These are phyloP conservation scores for Calocybe cyanea DNA, from an alignment of 768 basidiomycete genomes.

Conservation along the genomic window DNA sequence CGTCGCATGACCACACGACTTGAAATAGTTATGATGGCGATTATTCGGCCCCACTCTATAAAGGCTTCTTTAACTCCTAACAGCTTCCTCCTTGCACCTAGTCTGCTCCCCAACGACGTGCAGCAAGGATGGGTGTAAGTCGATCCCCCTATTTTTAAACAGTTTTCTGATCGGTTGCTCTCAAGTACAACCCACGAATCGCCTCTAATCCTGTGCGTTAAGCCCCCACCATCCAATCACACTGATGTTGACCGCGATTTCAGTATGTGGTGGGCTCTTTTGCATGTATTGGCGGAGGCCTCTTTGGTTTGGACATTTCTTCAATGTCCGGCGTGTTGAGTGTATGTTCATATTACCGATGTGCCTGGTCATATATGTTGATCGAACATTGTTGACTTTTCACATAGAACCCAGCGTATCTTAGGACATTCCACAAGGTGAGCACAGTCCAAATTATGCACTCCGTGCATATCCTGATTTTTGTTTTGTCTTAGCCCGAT, in stretches of 20 bases:
- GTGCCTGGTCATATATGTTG: background rate
- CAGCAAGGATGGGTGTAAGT: slow-evolving; percentile 17
- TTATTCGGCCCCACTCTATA: slow-evolving; percentile 4
- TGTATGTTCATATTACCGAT: slow-evolving; percentile 26
- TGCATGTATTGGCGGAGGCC: slow-evolving; percentile 77
- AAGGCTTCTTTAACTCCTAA: background rate
- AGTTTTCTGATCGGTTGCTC: background rate
- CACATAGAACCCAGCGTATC: slow-evolving; percentile 37
- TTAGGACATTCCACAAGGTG: slow-evolving; percentile 32
- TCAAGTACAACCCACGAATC: slow-evolving; percentile 51
- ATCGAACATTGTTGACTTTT: background rate
- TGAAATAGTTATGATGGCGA: background rate
- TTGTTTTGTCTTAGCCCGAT: slow-evolving; percentile 31
- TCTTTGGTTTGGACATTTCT: slow-evolving; percentile 80
- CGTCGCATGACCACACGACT: slow-evolving; percentile 1
- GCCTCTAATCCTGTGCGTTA: slow-evolving; percentile 51
- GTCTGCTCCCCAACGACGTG: background rate
- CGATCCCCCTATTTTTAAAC: background rate
- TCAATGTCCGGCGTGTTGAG: slow-evolving; percentile 77
- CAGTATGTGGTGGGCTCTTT: slow-evolving; percentile 78
- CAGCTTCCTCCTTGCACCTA: background rate
- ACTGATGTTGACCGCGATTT: background rate
- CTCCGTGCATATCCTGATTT: background rate
- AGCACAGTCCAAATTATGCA: slow-evolving; percentile 2
- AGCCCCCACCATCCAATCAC: background rate